Evolutionary conservation across 2,329 filamentous ascomycete genomes (phyloP), one percentile per base, ranked within the genome.

Genomic region (Clonostachys solani): DNA sequence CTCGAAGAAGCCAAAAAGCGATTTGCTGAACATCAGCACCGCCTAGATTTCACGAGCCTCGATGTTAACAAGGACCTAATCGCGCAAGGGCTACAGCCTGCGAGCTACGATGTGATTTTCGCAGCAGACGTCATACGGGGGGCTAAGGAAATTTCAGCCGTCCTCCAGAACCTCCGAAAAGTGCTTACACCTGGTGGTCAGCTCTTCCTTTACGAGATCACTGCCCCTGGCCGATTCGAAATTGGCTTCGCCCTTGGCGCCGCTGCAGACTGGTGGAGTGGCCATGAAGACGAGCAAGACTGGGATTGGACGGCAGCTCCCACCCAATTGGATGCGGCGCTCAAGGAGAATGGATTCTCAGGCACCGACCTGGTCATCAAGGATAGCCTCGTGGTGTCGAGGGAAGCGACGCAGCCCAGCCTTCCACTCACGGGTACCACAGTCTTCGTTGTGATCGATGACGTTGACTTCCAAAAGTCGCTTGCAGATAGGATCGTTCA

Each of bases 31-130:
- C 41, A 12, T 40, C 13, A 13, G 17, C 5, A 43, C 33, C 29
- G 19, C 29, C 43, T 63, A n/a, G 45, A 13, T 12, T 59, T 52
- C 47, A 63, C 60, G 47, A 56, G 58, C 16, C 49, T 68, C 0
- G 51, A 63, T 12, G 23, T 58, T 0, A 52, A 54, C 3, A 29
- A 43, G 1, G 8, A 34, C 3, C 23, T 47, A 5, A 43, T 12
- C 5, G 34, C 12, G 4, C 54, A 61, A 34, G 54, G 54, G 0
- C 57, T 59, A 29, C 43, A 50, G 0, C 15, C 15, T 1, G 52
- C 29, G 0, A 47, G 47, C 3, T 60, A 59, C 23, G 58, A 61
- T 37, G 16, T 58, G 1, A 37, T 61, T 6, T 43, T 61, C 19
- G 68, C 66, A 0, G 58, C 53, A 29, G 23, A 29, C 9, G 23